phyloP scores from a whole-genome alignment of 768 basidiomycete genomes.

The Botryobasidium botryosum region DNA sequence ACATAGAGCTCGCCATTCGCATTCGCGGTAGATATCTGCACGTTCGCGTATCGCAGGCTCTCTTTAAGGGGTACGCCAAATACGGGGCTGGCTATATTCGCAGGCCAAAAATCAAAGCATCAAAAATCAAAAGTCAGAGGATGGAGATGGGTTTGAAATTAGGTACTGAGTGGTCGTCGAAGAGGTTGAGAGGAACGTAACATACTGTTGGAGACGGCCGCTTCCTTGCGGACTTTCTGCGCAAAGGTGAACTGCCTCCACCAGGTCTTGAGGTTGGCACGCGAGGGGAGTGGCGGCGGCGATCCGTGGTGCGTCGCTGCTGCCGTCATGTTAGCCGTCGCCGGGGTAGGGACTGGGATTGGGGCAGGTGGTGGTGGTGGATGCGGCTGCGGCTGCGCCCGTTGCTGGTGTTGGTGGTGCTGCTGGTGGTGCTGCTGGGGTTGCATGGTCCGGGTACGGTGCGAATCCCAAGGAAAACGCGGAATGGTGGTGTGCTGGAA shows the following conservation, averaged over 20 bases:
- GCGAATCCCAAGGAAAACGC: not conserved
- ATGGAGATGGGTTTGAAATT: not conserved
- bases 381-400: no score
- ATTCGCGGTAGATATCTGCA: conserved; percentile 84
- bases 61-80: conserved; percentile 78
- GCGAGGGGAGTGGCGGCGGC: conserved; percentile 16
- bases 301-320: no score
- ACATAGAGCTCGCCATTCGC: conserved; percentile 69
- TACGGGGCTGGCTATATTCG: conserved; percentile 24
- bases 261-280: conserved; percentile 59
- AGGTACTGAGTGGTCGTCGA: no score
- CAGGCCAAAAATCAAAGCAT: not conserved
- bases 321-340: not conserved
- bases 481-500: not conserved
- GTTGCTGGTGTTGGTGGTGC: not conserved
- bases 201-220: no score
- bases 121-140: not conserved
- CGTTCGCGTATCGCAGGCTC: conserved; percentile 70
- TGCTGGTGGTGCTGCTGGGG: not conserved
- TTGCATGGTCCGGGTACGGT: no score
- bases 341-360: not conserved
- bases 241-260: conserved; percentile 59
- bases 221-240: conserved; percentile 42
- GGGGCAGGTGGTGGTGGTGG: not conserved
- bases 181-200: no score